Conservation (phyloP, 2,329 filamentous ascomycete species). For the Pestalotiopsis fici region DNA sequence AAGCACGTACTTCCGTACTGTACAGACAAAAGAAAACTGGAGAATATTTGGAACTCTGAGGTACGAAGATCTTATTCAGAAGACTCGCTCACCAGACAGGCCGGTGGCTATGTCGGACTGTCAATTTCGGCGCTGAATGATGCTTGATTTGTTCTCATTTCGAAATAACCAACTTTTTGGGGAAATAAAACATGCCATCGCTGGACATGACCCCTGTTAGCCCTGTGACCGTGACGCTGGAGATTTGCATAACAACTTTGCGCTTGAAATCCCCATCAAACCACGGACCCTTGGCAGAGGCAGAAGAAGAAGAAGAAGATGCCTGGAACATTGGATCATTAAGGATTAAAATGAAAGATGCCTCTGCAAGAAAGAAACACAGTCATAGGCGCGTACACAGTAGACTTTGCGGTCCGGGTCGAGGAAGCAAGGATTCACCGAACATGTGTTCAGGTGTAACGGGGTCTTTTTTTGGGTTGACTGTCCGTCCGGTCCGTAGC, state of each 20-base stretch:
- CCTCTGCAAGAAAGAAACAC: not conserved
- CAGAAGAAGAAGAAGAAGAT: not conserved
- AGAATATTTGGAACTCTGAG: not conserved
- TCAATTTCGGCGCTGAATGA: not conserved
- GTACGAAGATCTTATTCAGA: not conserved
- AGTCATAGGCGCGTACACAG: not conserved
- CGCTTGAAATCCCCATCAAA: not conserved
- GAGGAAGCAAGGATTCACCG: conserved; percentile 2
- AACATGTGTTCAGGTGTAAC: not conserved
- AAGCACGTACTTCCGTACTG: not conserved
- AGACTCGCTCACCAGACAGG: not conserved
- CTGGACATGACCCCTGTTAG: not conserved
- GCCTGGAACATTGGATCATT: not conserved
- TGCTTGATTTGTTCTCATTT: not conserved
- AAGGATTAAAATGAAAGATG: not conserved
- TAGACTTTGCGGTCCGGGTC: conserved; percentile 3
- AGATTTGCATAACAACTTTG: not conserved
- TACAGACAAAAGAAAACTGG: not conserved
- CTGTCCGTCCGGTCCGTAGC: not conserved
- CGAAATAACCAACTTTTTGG: not conserved
- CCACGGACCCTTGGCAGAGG: not conserved
- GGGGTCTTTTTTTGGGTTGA: not conserved
- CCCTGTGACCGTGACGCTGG: not conserved
- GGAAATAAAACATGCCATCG: not conserved
- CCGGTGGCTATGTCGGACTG: not conserved